phyloP scores from a whole-genome alignment of 2,329 filamentous ascomycete genomes.

The Immersiporthe knoxdaviesiana region DNA sequence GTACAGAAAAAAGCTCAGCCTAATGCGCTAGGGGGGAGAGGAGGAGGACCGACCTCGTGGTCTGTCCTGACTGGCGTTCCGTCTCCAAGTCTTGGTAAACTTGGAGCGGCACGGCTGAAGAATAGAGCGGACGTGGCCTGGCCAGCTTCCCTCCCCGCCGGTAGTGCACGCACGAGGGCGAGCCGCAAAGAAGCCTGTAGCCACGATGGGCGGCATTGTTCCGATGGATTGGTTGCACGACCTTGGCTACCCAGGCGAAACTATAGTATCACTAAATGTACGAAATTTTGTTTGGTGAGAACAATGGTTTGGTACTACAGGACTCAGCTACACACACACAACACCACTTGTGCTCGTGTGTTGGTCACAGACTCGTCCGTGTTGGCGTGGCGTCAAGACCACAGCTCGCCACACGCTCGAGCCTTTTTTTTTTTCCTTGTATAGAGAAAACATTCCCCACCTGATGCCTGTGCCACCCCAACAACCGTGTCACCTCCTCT shows the following conservation, averaged over 20 bases:
- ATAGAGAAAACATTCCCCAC: too few relatives aligned
- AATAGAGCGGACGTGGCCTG: neutral
- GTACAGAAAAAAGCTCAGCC: neutral
- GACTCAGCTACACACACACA: neutral
- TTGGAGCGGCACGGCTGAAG: neutral
- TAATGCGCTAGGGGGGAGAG: neutral
- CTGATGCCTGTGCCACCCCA: neutral
- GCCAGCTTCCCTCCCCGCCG: too few relatives aligned
- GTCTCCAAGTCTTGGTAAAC: neutral
- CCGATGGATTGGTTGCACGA: neutral
- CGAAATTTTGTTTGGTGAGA: too few relatives aligned
- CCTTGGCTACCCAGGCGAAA: too few relatives aligned
- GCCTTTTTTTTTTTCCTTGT: neutral
- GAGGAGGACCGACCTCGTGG: too few relatives aligned
- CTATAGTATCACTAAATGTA: too few relatives aligned
- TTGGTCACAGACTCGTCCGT: neutral
- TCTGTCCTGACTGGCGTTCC: too few relatives aligned
- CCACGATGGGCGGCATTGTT: neutral
- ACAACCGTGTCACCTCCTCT: neutral
- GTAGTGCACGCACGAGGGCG: too few relatives aligned
- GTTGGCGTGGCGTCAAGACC: neutral
- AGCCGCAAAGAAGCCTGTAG: too few relatives aligned
- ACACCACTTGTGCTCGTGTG: neutral
- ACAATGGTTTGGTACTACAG: neutral
- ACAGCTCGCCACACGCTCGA: neutral